Evolutionary conservation across 2,329 filamentous ascomycete species (phyloP).

Genomic region (Botryosphaeria dothidea): DNA sequence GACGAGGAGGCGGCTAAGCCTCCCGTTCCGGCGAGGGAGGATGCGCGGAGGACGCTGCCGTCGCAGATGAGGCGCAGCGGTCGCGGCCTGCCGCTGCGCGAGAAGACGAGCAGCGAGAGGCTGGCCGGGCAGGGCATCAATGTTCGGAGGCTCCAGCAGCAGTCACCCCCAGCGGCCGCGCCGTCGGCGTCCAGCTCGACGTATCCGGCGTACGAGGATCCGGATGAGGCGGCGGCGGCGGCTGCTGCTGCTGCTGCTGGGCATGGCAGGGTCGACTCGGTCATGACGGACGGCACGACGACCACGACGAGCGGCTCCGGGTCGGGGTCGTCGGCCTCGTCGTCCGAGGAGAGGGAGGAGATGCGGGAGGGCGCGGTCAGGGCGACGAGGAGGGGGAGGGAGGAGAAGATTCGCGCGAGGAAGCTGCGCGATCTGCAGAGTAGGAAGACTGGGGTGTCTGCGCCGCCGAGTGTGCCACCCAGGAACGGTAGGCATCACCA

Average conservation of each 20-base stretch:
- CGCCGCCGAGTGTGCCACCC: background rate
- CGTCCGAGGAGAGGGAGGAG: background rate
- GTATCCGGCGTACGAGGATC: background rate
- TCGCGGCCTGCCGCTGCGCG: background rate
- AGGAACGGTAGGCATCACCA: background rate
- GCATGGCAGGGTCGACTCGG: slow-evolving; percentile 14
- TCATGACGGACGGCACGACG: slow-evolving; percentile 3
- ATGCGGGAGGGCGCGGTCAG: background rate
- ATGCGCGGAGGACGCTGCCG: background rate
- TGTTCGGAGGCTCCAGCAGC: background rate
- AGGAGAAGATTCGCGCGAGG: slow-evolving; percentile 32
- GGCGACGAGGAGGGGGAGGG: slow-evolving; percentile 21
- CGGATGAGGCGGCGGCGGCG: background rate
- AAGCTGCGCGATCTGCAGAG: slow-evolving; percentile 32
- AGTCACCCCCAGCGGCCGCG: background rate
- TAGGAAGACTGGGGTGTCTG: background rate
- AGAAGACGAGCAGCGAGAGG: slow-evolving; percentile 15
- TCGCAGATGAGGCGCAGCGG: background rate
- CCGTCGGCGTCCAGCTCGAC: background rate
- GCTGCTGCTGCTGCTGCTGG: background rate
- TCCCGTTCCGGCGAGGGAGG: background rate
- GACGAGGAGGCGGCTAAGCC: background rate
- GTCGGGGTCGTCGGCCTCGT: background rate
- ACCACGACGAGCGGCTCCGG: background rate
- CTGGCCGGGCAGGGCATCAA: slow-evolving; percentile 18